Conservation (phyloP, 2,329 filamentous ascomycete species). For the Pezicula carpinea region DNA sequence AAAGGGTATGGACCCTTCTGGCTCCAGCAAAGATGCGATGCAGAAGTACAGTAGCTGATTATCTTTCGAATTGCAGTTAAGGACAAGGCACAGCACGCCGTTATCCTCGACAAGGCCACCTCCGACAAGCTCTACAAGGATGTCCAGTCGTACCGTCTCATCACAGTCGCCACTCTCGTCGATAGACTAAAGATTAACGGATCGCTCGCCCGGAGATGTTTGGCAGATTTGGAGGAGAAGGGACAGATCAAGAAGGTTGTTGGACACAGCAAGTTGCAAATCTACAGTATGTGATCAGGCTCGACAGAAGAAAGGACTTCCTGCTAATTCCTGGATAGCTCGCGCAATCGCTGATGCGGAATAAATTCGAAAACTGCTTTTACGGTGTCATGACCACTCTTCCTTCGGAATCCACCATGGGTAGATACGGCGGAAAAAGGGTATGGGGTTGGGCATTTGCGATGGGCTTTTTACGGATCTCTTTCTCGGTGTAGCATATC, state of each 20-base stretch:
- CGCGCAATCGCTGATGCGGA: conserved; percentile 54
- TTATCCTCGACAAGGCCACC: conserved; percentile 96
- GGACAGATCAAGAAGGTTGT: conserved; percentile 98
- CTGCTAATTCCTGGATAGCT: conserved; percentile 40
- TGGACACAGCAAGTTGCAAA: conserved; percentile 93
- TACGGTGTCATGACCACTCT: conserved; percentile 28
- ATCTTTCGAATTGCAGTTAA: conserved; percentile 67
- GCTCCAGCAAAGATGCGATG: background rate
- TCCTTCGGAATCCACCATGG: conserved; percentile 22
- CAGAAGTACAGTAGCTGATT: conserved; percentile 7
- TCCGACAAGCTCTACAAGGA: conserved; percentile 99
- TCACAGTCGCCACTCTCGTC: conserved; percentile 97
- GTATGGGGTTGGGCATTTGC: conserved; percentile 27
- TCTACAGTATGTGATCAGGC: conserved; percentile 74
- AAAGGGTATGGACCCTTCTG: conserved; percentile 41
- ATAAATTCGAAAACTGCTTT: conserved; percentile 24
- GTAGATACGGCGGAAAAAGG: conserved; percentile 21
- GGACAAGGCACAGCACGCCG: conserved; percentile 99
- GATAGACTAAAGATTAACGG: conserved; percentile 99
- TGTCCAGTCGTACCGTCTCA: conserved; percentile 99
- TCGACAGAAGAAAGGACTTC: conserved; percentile 5
- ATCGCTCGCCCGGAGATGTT: conserved; percentile 84
- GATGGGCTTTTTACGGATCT: conserved; percentile 19
- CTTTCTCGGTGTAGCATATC: conserved; percentile 30
- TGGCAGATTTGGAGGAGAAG: conserved; percentile 94